A percentile compares a stretch with the other conserved stretches of the same genome.
Conservation (phyloP, 2,329 filamentous ascomycete genomes). For the Cercospora janseana region DNA sequence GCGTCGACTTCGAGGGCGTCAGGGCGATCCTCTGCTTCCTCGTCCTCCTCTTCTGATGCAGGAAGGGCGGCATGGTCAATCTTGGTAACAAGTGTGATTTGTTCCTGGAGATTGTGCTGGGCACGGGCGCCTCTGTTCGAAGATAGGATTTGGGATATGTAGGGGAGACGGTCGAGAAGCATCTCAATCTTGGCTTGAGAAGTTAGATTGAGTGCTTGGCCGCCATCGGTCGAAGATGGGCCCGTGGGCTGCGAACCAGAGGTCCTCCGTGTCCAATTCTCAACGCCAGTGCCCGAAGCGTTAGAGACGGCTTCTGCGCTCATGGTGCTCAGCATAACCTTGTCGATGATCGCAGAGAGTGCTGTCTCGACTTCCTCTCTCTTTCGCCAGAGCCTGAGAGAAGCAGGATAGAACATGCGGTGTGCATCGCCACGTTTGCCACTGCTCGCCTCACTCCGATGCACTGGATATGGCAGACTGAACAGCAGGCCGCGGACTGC, state of each 20-base stretch:
- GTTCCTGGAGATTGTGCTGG: slow-evolving; percentile 52
- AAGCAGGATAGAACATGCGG: slow-evolving; percentile 91
- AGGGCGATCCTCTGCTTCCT: slow-evolving; percentile 33
- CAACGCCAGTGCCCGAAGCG: slow-evolving; percentile 14
- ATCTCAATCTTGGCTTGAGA: slow-evolving; percentile 65
- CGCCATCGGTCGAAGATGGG: background rate
- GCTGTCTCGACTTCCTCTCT: slow-evolving; percentile 77
- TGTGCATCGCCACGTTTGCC: slow-evolving; percentile 57
- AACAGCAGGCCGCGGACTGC: slow-evolving; percentile 85
- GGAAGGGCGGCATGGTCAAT: slow-evolving; percentile 39
- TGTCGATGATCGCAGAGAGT: slow-evolving; percentile 62
- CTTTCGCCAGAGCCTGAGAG: slow-evolving; percentile 76
- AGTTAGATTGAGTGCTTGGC: slow-evolving; percentile 16
- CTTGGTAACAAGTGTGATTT: slow-evolving; percentile 65
- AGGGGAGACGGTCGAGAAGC: slow-evolving; percentile 82
- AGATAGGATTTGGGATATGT: slow-evolving; percentile 66
- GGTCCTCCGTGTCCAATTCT: slow-evolving; percentile 27
- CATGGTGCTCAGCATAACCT: slow-evolving; percentile 39
- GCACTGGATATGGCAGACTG: slow-evolving; percentile 80
- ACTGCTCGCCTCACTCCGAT: slow-evolving; percentile 48
- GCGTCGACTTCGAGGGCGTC: slow-evolving; percentile 27
- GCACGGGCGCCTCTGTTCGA: slow-evolving; percentile 26
- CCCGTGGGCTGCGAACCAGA: background rate
- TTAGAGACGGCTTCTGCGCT: slow-evolving; percentile 42
- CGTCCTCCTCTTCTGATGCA: too few species aligned